phyloP scores from a whole-genome alignment of 352 stramenopile species.

The Phytophthora tentaculata region DNA sequence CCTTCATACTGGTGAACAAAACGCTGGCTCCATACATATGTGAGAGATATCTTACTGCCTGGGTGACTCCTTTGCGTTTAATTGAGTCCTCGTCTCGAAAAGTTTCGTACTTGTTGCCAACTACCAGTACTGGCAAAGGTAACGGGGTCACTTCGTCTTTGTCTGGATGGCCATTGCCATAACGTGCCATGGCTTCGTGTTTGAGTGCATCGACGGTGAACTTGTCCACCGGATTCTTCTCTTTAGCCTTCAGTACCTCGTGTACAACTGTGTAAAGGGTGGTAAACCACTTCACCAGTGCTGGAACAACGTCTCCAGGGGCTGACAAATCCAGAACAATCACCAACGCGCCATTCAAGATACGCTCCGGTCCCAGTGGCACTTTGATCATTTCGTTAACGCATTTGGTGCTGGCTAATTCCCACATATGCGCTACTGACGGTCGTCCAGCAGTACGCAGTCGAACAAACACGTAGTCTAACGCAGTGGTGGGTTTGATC shows the following conservation, averaged over 20 bases:
- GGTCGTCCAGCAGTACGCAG: conserved; percentile 58
- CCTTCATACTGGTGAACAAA: conserved; percentile 86
- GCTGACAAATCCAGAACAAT: conserved; percentile 86
- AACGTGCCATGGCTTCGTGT: conserved; percentile 58
- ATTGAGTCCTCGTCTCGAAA: conserved; percentile 89
- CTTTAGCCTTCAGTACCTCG: conserved; percentile 66
- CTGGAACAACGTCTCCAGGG: conserved; percentile 79
- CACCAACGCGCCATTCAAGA: conserved; percentile 79
- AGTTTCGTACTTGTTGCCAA: conserved; percentile 91
- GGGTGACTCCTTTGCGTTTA: conserved; percentile 82
- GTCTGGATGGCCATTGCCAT: conserved; percentile 71
- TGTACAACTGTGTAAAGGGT: conserved; percentile 59
- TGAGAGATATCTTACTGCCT: conserved; percentile 88
- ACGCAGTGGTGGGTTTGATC: conserved; percentile 90
- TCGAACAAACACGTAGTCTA: conserved; percentile 92
- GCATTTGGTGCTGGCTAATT: conserved; percentile 85
- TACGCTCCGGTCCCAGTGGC: conserved; percentile 74
- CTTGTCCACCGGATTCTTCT: conserved; percentile 76
- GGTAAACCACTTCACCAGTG: conserved; percentile 82
- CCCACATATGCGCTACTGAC: conserved; percentile 91
- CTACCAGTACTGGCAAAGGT: conserved; percentile 78
- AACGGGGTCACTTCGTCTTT: conserved; percentile 76
- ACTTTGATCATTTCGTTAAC: conserved; percentile 88
- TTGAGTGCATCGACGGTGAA: conserved; percentile 56
- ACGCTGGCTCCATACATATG: conserved; percentile 89